Evolutionary conservation across 169 alveolate genomes (phyloP).

Genomic region (Eimeria acervulina): DNA sequence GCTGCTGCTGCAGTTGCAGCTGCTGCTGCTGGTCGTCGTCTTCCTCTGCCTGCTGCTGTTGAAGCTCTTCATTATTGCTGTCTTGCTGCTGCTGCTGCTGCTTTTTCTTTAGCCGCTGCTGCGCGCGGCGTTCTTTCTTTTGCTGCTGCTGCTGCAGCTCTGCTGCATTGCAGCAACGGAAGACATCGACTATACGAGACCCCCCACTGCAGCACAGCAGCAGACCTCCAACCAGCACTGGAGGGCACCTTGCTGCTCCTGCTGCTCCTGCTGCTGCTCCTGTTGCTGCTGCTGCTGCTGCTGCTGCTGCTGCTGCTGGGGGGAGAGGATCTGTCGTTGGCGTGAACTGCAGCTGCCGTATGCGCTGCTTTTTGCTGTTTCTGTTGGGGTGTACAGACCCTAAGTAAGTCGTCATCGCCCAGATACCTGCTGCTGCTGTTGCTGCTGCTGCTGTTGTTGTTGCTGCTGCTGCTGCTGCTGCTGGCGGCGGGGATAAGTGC

Average conservation of each 20-base stretch:
- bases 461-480: slow-evolving; percentile 2
- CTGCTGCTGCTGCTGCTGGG: not conserved
- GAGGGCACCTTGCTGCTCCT: not conserved
- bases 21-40: too few species aligned
- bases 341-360: not conserved
- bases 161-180: slow-evolving; percentile 20
- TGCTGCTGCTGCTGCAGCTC: too few species aligned
- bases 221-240: slow-evolving; percentile 28
- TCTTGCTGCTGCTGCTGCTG: slow-evolving; percentile 4
- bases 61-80: not conserved
- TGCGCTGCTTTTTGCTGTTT: slow-evolving; percentile 36
- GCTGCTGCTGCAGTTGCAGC: too few species aligned
- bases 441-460: not conserved
- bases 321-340: not conserved
- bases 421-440: not conserved
- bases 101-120: too few species aligned
- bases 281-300: slow-evolving; percentile 23
- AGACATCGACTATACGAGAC: slow-evolving; percentile 47
- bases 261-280: not conserved
- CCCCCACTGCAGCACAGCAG: slow-evolving; percentile 61
- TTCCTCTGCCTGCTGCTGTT: not conserved
- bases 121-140: too few species aligned
- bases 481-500: slow-evolving; percentile 35
- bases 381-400: slow-evolving; percentile 3
- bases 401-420: not conserved